Evolutionary conservation across 106 monocot genomes (phyloP).

Genomic region (Dendrobium huoshanense): DNA sequence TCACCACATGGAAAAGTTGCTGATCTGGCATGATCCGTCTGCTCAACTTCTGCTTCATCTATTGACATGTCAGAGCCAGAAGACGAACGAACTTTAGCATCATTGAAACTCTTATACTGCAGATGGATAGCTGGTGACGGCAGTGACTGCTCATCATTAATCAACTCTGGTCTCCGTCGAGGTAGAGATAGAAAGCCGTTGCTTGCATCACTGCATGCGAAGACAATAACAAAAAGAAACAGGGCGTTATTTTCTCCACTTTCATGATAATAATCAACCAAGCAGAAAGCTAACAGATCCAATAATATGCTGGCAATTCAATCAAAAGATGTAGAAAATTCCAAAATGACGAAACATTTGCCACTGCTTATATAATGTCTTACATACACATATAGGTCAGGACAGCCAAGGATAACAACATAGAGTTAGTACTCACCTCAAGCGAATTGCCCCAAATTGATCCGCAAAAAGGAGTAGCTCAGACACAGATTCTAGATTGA

Average conservation of each 20-base stretch:
- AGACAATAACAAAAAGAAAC: constrained; percentile 6
- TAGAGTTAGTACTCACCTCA: constrained; percentile 36
- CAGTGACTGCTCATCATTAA: constrained; percentile 20
- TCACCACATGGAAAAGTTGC: not conserved
- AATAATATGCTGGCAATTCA: not conserved
- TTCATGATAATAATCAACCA: not conserved
- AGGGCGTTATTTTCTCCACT: not conserved
- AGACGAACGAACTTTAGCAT: constrained; percentile 53
- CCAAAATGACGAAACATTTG: not conserved
- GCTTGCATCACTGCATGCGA: constrained; percentile 72
- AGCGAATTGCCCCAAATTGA: constrained; percentile 69
- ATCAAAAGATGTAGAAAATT: not conserved
- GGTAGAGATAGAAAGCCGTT: constrained; percentile 69
- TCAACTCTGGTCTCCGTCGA: constrained; percentile 62
- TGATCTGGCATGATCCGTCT: constrained; percentile 1
- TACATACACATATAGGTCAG: not conserved
- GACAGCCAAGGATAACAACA: not conserved
- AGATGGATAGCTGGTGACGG: constrained; percentile 10
- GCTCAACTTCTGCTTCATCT: constrained; percentile 51
- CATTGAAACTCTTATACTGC: constrained; percentile 51
- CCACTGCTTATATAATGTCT: not conserved
- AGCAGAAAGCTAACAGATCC: not conserved
- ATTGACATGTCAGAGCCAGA: constrained; percentile 96
- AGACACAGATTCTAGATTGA: constrained; percentile 62
- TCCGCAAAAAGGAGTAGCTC: constrained; percentile 80